Base-by-base conservation (phyloP, 1,284 basidiomycete genomes). In the Marasmius sp. region DNA sequence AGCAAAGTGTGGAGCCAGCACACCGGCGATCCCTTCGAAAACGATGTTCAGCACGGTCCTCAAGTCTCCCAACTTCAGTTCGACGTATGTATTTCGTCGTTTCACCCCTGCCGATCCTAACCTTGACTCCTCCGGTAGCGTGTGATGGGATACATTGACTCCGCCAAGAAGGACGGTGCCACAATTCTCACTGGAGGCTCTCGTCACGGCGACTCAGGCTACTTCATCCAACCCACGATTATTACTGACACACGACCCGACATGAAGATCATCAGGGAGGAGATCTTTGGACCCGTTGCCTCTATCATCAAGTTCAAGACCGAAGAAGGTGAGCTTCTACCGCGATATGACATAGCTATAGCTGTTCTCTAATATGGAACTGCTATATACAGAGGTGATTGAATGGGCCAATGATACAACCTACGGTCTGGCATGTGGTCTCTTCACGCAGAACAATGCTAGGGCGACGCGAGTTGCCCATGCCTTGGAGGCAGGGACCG, bases 1-100 rank as follows among this genome's bases (percentile, higher is more conserved):
- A 65, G 68, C 11, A 43, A 43, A n/a, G 41, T n/a, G 11, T 43
- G 41, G 41, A 43, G 41, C n/a, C 41, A 43, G n/a, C 41, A 43
- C 41, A 27, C 27, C 27, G 27, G 27, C 27, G 27, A 27, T 5
- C 27, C 27, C 27, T 27, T 27, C 27, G 27, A 43, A 12, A 12
- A 12, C 3, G n/a, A n/a, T n/a, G n/a, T n/a, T n/a, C 12, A 43
- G n/a, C 41, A 43, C 41, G 41, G 41, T 12, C 41, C 41, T 12
- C 41, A 43, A n/a, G 41, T 43, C 6, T 43, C 41, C n/a, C 41
- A 43, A n/a, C 11, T 43, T n/a, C 41, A 43, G 6, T 43, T 43
- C n/a, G 41, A 43, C n/a, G 27, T 27, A 27, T 27, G 27, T 27
- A 27, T 27, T 27, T 27, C 27, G 27, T 5, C 27, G 27, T 27